Evolutionary conservation across 23 red algal genomes (phyloP).

Genomic region (Chondrus crispus): DNA sequence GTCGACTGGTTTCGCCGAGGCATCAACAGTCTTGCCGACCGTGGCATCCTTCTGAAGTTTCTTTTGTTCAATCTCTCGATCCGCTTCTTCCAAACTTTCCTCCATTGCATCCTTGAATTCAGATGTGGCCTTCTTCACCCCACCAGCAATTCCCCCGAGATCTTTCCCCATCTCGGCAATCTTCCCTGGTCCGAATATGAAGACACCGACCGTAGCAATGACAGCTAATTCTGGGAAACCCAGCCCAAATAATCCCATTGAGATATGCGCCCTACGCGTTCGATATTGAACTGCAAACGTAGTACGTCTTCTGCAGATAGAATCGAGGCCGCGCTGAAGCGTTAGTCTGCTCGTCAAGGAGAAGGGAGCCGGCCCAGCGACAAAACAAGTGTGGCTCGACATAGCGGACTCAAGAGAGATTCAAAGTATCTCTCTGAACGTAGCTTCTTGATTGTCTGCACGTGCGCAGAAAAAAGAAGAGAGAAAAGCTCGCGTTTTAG

Average conservation of each 20-base stretch:
- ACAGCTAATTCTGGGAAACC: constrained; percentile 84
- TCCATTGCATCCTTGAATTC: constrained; percentile 94
- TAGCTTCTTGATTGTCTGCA: no score
- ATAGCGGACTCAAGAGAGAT: no score
- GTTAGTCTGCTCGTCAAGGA: no score
- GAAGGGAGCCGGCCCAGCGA: no score
- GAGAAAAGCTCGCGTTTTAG: no score
- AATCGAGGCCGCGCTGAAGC: no score
- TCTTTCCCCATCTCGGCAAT: constrained; percentile 80
- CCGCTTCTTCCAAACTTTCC: constrained; percentile 74
- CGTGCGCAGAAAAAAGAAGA: no score
- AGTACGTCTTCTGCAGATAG: neutral
- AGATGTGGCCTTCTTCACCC: constrained; percentile 85
- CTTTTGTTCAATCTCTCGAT: constrained; percentile 67
- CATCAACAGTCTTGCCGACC: constrained; percentile 10
- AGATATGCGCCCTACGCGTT: neutral
- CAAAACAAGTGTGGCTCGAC: no score
- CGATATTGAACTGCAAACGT: neutral
- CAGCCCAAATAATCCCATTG: constrained; percentile 89
- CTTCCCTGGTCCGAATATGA: constrained; percentile 92
- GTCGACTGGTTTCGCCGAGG: neutral
- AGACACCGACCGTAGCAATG: constrained; percentile 75
- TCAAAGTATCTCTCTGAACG: no score
- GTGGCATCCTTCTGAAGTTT: neutral
- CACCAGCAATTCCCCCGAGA: constrained; percentile 75